A percentile compares a stretch with the other conserved stretches of the same genome.
These are phyloP conservation scores for Phaeosphaeria sp. DNA, from an alignment of 2,329 filamentous ascomycete genomes.

Conservation along the genomic window DNA sequence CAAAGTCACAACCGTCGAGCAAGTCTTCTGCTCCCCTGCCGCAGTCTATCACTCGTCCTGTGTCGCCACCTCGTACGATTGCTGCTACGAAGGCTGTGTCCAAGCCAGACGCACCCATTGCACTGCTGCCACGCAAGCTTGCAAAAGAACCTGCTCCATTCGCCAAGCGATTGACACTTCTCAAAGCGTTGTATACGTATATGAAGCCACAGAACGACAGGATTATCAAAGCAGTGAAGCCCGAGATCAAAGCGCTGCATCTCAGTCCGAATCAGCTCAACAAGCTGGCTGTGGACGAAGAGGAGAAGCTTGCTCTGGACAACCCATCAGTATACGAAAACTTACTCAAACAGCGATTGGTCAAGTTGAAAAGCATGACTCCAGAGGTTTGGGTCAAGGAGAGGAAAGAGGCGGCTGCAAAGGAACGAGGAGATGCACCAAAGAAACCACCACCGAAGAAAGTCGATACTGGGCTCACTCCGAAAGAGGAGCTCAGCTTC, in stretches of 20 bases:
- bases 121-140: conserved; percentile 72
- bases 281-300: conserved; percentile 74
- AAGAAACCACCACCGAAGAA: conserved; percentile 55
- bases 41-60: conserved; percentile 32
- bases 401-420: conserved; percentile 46
- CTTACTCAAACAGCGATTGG: conserved; percentile 81
- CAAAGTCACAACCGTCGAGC: conserved; percentile 10
- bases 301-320: conserved; percentile 74
- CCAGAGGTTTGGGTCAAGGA: conserved; percentile 74
- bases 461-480: conserved; percentile 73
- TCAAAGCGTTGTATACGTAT: conserved; percentile 71
- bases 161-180: conserved; percentile 40
- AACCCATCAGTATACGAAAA: conserved; percentile 79
- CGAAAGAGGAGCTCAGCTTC: conserved; percentile 65
- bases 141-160: conserved; percentile 55
- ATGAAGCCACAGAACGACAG: conserved; percentile 72
- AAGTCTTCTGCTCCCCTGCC: conserved; percentile 16
- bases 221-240: conserved; percentile 60
- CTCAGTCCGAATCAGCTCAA: conserved; percentile 72
- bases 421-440: conserved; percentile 37
- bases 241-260: conserved; percentile 61
- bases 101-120: conserved; percentile 51
- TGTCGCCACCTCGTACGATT: conserved; percentile 41
- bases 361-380: conserved; percentile 77
- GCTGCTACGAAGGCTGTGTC: conserved; percentile 14